Evolutionary conservation across 2,329 filamentous ascomycete genomes (phyloP).

Genomic region (Monosporascus sp.): DNA sequence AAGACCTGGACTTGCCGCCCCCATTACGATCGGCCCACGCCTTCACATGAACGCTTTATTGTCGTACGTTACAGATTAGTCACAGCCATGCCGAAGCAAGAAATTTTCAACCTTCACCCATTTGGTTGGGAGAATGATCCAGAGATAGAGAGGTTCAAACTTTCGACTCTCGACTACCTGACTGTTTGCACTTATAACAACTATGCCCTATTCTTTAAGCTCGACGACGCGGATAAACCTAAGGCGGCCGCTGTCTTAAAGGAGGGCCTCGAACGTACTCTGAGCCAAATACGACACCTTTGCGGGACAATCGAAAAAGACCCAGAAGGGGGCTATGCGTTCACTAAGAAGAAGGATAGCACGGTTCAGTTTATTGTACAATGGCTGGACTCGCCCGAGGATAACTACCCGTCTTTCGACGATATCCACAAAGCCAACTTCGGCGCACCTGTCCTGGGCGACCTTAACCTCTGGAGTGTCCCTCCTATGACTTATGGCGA

Average conservation of each 20-base stretch:
- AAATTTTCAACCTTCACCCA: constrained; percentile 5
- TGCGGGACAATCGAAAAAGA: constrained; percentile 33
- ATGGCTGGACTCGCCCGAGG: constrained; percentile 27
- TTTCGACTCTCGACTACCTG: constrained; percentile 12
- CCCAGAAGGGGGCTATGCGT: constrained; percentile 24
- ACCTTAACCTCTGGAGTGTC: constrained; percentile 29
- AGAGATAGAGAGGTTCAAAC: constrained; percentile 8
- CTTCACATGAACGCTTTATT: too few species aligned
- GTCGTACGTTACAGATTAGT: too few species aligned
- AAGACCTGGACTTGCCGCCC: too few species aligned
- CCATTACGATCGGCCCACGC: too few species aligned
- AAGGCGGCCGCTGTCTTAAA: constrained; percentile 17
- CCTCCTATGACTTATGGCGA: constrained; percentile 33
- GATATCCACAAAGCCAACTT: constrained; percentile 32
- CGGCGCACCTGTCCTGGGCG: constrained; percentile 22
- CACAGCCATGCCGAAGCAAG: not conserved
- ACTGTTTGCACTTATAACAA: constrained; percentile 4
- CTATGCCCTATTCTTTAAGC: constrained; percentile 7
- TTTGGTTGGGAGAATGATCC: constrained; percentile 13
- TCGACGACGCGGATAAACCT: constrained; percentile 1
- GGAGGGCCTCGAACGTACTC: constrained; percentile 26
- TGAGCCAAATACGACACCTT: constrained; percentile 30
- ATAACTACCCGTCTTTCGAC: constrained; percentile 30
- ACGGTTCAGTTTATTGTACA: constrained; percentile 29
- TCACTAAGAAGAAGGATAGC: constrained; percentile 25